phyloP scores from a whole-genome alignment of 306 rosid genomes.

The Fragaria iinumae region DNA sequence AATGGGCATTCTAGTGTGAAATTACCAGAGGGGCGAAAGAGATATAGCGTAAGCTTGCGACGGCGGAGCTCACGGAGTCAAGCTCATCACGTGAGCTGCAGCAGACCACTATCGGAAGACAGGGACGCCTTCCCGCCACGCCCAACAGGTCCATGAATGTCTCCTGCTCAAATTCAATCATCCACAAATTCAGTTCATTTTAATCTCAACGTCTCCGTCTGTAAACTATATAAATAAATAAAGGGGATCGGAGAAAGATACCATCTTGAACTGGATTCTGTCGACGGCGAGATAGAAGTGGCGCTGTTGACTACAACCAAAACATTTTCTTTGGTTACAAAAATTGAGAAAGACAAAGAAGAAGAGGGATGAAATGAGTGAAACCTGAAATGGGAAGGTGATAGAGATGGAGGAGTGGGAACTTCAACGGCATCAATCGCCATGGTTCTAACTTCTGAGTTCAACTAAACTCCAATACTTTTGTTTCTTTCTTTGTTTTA shows the following conservation, averaged over 20 bases:
- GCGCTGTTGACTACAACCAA: slow-evolving; percentile 53
- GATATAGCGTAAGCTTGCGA: slow-evolving; percentile 59
- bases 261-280: slow-evolving; percentile 80
- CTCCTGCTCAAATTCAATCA: slow-evolving; percentile 41
- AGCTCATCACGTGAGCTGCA: slow-evolving; percentile 90
- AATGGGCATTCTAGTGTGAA: background rate
- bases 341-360: too few species aligned
- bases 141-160: slow-evolving; percentile 69
- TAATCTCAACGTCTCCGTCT: background rate
- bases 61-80: slow-evolving; percentile 67
- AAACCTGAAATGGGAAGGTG: slow-evolving; percentile 40
- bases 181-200: background rate
- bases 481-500: background rate
- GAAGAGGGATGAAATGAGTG: background rate
- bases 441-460: slow-evolving; percentile 26
- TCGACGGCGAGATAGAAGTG: slow-evolving; percentile 88
- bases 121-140: slow-evolving; percentile 65
- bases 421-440: slow-evolving; percentile 45
- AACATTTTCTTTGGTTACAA: too few species aligned
- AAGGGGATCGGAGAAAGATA: slow-evolving; percentile 14
- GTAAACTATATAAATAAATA: background rate
- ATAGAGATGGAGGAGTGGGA: slow-evolving; percentile 40
- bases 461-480: background rate
- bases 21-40: slow-evolving; percentile 62
- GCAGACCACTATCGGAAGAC: slow-evolving; percentile 66